Conservation (phyloP, 2,329 filamentous ascomycete genomes). For the Septoria linicola region DNA sequence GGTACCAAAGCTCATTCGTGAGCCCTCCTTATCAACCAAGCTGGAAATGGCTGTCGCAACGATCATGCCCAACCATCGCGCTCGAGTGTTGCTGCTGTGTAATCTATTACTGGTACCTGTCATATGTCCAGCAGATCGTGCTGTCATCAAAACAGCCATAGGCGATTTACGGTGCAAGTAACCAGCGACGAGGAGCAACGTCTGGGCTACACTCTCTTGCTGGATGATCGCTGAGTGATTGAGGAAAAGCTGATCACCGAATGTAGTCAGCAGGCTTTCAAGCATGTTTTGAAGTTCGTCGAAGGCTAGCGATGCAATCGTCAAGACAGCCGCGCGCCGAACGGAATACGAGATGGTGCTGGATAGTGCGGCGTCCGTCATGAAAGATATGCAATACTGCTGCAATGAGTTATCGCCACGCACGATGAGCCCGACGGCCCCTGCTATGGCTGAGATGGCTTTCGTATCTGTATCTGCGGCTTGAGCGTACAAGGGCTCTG, state of each 20-base stretch:
- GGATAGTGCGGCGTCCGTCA: constrained; percentile 28
- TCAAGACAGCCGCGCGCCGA: constrained; percentile 33
- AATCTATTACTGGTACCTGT: constrained; percentile 82
- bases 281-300: constrained; percentile 55
- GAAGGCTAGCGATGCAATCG: constrained; percentile 23
- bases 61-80: constrained; percentile 82
- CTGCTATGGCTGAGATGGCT: constrained; percentile 16
- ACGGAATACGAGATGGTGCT: constrained; percentile 25
- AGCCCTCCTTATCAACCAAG: constrained; percentile 65
- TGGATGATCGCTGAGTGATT: constrained; percentile 79
- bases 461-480: neutral
- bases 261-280: constrained; percentile 68
- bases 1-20: constrained; percentile 77
- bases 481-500: too few relatives aligned
- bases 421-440: constrained; percentile 20
- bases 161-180: constrained; percentile 68
- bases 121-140: constrained; percentile 72
- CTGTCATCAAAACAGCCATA: constrained; percentile 65
- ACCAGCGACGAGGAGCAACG: constrained; percentile 73
- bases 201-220: constrained; percentile 84
- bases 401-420: constrained; percentile 20
- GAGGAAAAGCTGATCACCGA: constrained; percentile 85
- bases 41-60: constrained; percentile 71
- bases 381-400: constrained; percentile 26
- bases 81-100: constrained; percentile 68